phyloP scores from a whole-genome alignment of 306 rosid genomes.

The Mimosa bimucronata region DNA sequence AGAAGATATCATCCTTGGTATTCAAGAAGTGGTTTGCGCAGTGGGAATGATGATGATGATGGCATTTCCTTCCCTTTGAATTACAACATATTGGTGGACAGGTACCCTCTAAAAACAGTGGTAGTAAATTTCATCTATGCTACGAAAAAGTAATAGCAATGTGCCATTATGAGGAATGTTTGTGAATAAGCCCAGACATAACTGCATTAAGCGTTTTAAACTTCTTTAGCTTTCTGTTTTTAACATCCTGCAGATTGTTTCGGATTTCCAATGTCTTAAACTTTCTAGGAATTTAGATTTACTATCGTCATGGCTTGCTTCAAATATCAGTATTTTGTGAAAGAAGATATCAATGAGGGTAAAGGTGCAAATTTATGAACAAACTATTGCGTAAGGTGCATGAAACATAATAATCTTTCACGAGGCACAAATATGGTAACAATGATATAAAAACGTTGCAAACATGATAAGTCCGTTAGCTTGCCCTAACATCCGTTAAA shows the following conservation, averaged over 20 bases:
- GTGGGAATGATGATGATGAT: slow-evolving; percentile 52
- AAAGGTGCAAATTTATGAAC: too few relatives aligned
- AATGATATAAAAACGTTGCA: too few relatives aligned
- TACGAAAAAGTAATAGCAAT: background rate
- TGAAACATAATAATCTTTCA: too few relatives aligned
- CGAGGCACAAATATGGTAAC: too few relatives aligned
- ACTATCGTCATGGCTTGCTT: slow-evolving; percentile 12
- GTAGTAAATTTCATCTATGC: slow-evolving; percentile 9
- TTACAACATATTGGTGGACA: slow-evolving; percentile 62
- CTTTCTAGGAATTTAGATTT: slow-evolving; percentile 13
- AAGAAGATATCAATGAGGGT: too few relatives aligned
- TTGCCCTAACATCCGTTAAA: too few relatives aligned
- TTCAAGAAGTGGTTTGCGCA: slow-evolving; percentile 61
- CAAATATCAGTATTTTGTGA: slow-evolving; percentile 2
- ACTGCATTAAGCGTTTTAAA: slow-evolving; percentile 13
- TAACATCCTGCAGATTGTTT: slow-evolving; percentile 17
- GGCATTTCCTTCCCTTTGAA: slow-evolving; percentile 73
- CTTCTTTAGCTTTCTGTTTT: slow-evolving; percentile 19
- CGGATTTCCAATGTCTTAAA: slow-evolving; percentile 13
- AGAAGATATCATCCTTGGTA: slow-evolving; percentile 93
- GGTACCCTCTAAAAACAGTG: slow-evolving; percentile 47
- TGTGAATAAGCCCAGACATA: slow-evolving; percentile 12
- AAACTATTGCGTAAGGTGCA: too few relatives aligned
- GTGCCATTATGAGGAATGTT: slow-evolving; percentile 13
- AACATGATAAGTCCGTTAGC: too few relatives aligned